A percentile compares a stretch with the other conserved stretches of the same genome.
Evolutionary conservation across 805 yeast genomes (phyloP).

Genomic region (Cephaloascus albidus): DNA sequence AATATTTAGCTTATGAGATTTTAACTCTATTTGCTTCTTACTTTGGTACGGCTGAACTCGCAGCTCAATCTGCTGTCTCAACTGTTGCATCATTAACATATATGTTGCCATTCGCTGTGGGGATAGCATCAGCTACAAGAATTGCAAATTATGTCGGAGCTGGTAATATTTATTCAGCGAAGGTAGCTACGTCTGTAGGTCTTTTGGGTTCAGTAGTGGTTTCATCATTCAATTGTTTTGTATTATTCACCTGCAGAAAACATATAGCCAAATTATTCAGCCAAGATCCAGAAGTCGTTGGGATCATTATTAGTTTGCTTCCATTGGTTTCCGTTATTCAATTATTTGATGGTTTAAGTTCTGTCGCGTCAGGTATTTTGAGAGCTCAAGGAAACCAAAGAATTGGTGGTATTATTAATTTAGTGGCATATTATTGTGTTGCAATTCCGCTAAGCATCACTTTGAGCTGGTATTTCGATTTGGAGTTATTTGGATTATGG

Average conservation of each 20-base stretch:
- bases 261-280: constrained; percentile 54
- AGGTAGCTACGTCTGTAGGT: constrained; percentile 22
- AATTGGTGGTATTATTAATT: constrained; percentile 61
- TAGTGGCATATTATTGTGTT: constrained; percentile 60
- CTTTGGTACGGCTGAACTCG: constrained; percentile 39
- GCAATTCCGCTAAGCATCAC: constrained; percentile 61
- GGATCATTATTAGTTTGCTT: constrained; percentile 41
- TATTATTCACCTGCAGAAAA: constrained; percentile 35
- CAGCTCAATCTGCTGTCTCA: constrained; percentile 43
- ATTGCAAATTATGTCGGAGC: constrained; percentile 37
- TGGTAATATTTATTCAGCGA: constrained; percentile 25
- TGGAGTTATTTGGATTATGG: constrained; percentile 63
- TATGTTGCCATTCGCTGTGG: constrained; percentile 36
- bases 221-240: constrained; percentile 27
- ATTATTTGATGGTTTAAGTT: constrained; percentile 60
- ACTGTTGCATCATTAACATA: constrained; percentile 34
- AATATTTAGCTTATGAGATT: constrained; percentile 35
- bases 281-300: constrained; percentile 46
- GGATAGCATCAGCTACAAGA: constrained; percentile 34
- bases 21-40: constrained; percentile 35
- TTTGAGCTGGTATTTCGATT: constrained; percentile 39
- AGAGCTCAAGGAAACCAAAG: constrained; percentile 73
- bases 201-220: constrained; percentile 18
- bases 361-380: constrained; percentile 63
- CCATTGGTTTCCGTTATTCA: constrained; percentile 62